Conservation (phyloP, 106 monocot species). For the Iris macrosiphon region DNA sequence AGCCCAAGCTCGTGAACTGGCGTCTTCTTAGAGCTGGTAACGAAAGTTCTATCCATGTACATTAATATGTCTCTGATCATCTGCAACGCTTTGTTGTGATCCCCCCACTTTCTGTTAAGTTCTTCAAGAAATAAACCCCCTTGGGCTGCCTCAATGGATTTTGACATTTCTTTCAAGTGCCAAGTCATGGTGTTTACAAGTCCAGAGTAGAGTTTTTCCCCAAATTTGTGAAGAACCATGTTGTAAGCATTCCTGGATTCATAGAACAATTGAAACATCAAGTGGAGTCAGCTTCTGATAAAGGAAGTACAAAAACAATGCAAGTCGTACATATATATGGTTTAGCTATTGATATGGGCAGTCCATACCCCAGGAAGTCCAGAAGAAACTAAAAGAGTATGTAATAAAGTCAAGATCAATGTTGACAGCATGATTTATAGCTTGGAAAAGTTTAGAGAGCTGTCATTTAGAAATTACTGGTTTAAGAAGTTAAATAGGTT, state of each 20-base stretch:
- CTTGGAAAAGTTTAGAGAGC: too few relatives aligned
- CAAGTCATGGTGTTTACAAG: constrained; percentile 48
- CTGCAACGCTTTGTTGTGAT: constrained; percentile 63
- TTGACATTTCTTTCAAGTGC: constrained; percentile 48
- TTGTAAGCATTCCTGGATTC: constrained; percentile 65
- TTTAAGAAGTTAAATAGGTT: too few relatives aligned
- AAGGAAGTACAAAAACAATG: too few relatives aligned
- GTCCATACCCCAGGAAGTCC: too few relatives aligned
- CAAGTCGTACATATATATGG: too few relatives aligned
- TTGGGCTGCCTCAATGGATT: constrained; percentile 48
- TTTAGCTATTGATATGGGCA: too few relatives aligned
- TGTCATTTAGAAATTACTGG: too few relatives aligned
- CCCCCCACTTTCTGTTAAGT: constrained; percentile 55
- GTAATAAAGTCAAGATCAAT: too few relatives aligned
- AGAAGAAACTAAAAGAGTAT: too few relatives aligned
- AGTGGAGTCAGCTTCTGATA: too few relatives aligned
- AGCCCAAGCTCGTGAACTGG: constrained; percentile 67
- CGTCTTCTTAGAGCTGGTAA: constrained; percentile 23
- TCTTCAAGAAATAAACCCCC: constrained; percentile 54
- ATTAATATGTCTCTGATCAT: constrained; percentile 73
- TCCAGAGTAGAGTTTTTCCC: constrained; percentile 58
- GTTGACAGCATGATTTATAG: too few relatives aligned
- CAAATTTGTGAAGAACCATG: constrained; percentile 72
- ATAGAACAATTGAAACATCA: too few relatives aligned
- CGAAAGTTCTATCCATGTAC: constrained; percentile 77